Conservation (phyloP, 1,284 basidiomycete species). For the Gymnopus androsaceus region DNA sequence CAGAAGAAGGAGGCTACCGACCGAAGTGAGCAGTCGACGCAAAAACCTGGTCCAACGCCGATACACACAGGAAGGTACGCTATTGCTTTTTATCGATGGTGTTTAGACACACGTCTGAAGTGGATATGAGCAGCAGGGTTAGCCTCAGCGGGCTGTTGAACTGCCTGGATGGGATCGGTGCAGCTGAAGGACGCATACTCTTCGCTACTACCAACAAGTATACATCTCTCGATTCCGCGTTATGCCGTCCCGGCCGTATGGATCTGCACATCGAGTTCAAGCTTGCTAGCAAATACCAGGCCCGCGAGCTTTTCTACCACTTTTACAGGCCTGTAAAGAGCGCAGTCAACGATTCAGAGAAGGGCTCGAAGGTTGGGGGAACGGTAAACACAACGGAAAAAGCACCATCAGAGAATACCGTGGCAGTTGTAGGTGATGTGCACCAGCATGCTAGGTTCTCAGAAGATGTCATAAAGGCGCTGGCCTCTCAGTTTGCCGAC, state of each 20-base stretch:
- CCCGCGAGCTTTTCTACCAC: constrained; percentile 58
- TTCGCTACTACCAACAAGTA: constrained; percentile 81
- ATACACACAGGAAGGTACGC: no score
- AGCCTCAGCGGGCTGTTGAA: constrained; percentile 75
- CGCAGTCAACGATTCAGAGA: no score
- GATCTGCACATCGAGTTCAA: constrained; percentile 78
- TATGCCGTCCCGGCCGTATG: constrained; percentile 78
- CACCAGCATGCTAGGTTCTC: no score
- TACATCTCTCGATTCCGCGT: constrained; percentile 64
- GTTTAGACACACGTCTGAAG: no score
- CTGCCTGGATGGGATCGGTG: constrained; percentile 58
- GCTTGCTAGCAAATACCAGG: constrained; percentile 67
- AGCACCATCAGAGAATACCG: no score
- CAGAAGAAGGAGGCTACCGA: no score
- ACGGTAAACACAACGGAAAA: constrained; percentile 20
- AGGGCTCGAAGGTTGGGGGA: constrained; percentile 29
- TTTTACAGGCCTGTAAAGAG: constrained; percentile 65
- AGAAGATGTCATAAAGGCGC: no score
- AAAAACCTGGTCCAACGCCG: constrained; percentile 17
- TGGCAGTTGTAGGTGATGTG: no score
- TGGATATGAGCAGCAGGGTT: constrained; percentile 39
- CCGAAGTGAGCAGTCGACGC: no score
- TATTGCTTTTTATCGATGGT: no score
- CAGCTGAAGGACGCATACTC: constrained; percentile 50
- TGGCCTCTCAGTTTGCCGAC: constrained; percentile 61